Evolutionary conservation across 1,284 basidiomycete genomes (phyloP).

Genomic region (Trichosporon sp.): DNA sequence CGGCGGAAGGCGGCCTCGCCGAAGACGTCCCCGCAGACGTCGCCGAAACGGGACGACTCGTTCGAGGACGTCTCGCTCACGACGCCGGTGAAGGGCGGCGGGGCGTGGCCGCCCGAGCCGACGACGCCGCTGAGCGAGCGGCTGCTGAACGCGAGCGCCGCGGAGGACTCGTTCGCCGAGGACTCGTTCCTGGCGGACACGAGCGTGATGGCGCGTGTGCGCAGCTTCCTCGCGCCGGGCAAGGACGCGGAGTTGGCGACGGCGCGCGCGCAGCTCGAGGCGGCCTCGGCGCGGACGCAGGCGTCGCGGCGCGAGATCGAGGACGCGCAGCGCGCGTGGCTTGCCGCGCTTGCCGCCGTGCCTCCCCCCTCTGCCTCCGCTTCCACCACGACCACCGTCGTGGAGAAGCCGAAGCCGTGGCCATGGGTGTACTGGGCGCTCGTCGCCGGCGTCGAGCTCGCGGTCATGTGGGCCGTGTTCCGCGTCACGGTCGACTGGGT

Average conservation of each 20-base stretch:
- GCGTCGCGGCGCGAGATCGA: conserved; percentile 5
- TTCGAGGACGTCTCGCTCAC: neutral
- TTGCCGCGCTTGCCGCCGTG: conserved; percentile 9
- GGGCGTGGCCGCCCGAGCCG: neutral
- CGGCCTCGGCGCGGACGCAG: conserved; percentile 7
- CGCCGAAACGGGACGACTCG: neutral
- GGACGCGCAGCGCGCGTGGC: conserved; percentile 14
- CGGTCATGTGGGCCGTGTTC: conserved; percentile 41
- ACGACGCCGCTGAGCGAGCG: neutral
- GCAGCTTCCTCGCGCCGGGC: neutral
- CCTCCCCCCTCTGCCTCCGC: neutral
- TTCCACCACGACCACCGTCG: neutral
- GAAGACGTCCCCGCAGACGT: neutral
- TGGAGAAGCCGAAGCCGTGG: neutral
- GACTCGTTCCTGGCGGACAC: neutral
- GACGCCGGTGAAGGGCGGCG: neutral
- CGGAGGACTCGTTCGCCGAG: neutral
- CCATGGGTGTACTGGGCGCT: conserved; percentile 7
- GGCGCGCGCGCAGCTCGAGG: conserved; percentile 13
- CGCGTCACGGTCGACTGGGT: conserved; percentile 40
- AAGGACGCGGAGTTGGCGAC: conserved; percentile 5
- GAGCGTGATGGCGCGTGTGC: neutral
- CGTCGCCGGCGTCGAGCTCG: conserved; percentile 30
- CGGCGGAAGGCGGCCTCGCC: neutral
- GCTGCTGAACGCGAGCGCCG: neutral